Evolutionary conservation across 2,329 filamentous ascomycete species (phyloP), one percentile per base, ranked within the genome.

Genomic region (Exophiala mesophila): DNA sequence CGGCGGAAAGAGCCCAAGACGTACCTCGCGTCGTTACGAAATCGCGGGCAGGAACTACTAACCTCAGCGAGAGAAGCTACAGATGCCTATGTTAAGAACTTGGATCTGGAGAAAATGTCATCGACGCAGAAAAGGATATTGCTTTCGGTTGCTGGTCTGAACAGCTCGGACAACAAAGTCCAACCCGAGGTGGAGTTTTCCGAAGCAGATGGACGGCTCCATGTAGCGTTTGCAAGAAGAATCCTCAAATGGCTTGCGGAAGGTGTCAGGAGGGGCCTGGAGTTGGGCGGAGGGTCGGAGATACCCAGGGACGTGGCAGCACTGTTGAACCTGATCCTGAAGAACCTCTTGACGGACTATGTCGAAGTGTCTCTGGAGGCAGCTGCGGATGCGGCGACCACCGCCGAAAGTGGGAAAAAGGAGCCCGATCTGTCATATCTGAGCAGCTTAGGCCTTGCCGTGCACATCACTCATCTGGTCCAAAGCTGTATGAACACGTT

Each of bases 211-310:
- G 92, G 92, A 23, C 74, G 80, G 43, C 70, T 97, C 18, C 90
- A 82, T 54, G 72, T 94, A 3, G 73, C 80, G n/a, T 88, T 85
- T 61, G 87, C 89, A n/a, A 97, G 97, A 67, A 79, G 92, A 44
- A 98, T 98, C 89, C 76, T 98, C 47, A 94, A 87, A 61, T 98
- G 92, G 92, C 71, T 98, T 29, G 92, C 92, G 2, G 92, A 98
- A 69, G 88, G 87, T 49, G 90, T 98, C 17, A 85, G 92, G 28
- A 77, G 92, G 50, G 88, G 88, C 0, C 73, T 98, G 7, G 92
- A 98, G 63, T 73, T 98, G n/a, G 88, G 86, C 17, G 83, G 86
- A 17, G 82, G 82, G 38, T 83, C 77, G 44, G 92, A 98, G 55
- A 96, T 88, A 3, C 88, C 92, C 12, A 97, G 94, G 63, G 92